Evolutionary conservation across 2,329 filamentous ascomycete genomes (phyloP), one percentile per base, ranked within the genome.

Genomic region (Zymoseptoria tritici): DNA sequence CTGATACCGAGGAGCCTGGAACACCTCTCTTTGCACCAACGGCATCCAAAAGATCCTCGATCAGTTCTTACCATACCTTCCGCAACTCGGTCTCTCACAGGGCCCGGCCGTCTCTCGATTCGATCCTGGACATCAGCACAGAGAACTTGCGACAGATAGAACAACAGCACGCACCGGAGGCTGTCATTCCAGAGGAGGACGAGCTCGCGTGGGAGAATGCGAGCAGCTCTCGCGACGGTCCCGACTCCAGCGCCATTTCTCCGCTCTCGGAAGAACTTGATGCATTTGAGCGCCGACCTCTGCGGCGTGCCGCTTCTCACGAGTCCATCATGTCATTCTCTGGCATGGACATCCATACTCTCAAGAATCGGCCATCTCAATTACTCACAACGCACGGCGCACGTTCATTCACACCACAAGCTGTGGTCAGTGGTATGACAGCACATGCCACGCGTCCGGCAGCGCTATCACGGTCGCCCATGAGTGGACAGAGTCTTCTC

Each of bases 291-390:
- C 72, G 58, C 71, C 52, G 73, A 75, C 1, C 74, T 2, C 52
- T 92, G 3, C 88, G 84, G 49, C 86, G 88, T 31, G 81, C 85
- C 2, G 72, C 85, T 1, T 96, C 92, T 1, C 91, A 96, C 67
- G 92, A 97, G 72, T 96, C 90, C 19, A 86, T 97, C 62, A 83
- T 97, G 66, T 97, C 92, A 0, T 82, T 96, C 1, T 85, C 87
- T 0, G 91, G 91, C 2, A 87, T 96, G 72, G 93, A 97, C 71
- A 95, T 96, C 55, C 91, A 96, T 72, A 73, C 72, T 2, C 80
- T 95, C 4, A 86, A 87, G 68, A 81, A 82, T 1, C 84, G 89
- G 3, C 90, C 90, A 0, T 90, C 88, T 36, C 90, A 95, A 68
- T 81, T 94, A 60, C 83, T 86, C 19, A 78, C 77, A 62, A 68